Percentiles rank a stretch among this genome's conserved stretches.
Evolutionary conservation across 805 yeast species (phyloP).

Genomic region (Zygosaccharomyces lentus): DNA sequence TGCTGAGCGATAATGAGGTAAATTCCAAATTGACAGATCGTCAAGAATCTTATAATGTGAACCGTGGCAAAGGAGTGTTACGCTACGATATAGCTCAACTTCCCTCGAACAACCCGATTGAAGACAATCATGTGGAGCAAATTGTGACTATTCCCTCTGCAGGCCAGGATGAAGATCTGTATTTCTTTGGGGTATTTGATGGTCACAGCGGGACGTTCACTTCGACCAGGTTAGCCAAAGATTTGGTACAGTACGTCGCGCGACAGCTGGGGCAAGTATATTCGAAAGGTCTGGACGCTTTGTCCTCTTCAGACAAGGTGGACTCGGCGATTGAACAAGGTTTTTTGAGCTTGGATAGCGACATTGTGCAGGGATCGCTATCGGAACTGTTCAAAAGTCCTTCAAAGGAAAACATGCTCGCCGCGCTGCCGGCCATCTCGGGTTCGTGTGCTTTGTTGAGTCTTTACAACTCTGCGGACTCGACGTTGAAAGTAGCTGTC

Average conservation of each 20-base stretch:
- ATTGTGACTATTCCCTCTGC: conserved; percentile 64
- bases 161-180: conserved; percentile 60
- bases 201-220: conserved; percentile 98
- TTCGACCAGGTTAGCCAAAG: conserved; percentile 76
- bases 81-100: conserved; percentile 88
- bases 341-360: conserved; percentile 78
- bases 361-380: conserved; percentile 73
- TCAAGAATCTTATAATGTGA: conserved; percentile 77
- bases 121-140: conserved; percentile 86
- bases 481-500: conserved; percentile 79
- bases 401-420: conserved; percentile 50
- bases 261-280: conserved; percentile 65
- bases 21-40: conserved; percentile 59
- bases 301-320: conserved; percentile 60
- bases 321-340: conserved; percentile 80
- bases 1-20: conserved; percentile 67
- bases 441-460: conserved; percentile 92
- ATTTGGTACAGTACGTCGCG: conserved; percentile 71
- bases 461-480: conserved; percentile 73
- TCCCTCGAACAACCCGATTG: conserved; percentile 89
- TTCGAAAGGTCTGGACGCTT: conserved; percentile 17
- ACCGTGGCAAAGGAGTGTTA: conserved; percentile 80
- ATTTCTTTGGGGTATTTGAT: conserved; percentile 93
- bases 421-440: conserved; percentile 86
- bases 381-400: conserved; percentile 65